Conservation (phyloP, 2,329 filamentous ascomycete genomes). For the Xylariaceae sp. region DNA sequence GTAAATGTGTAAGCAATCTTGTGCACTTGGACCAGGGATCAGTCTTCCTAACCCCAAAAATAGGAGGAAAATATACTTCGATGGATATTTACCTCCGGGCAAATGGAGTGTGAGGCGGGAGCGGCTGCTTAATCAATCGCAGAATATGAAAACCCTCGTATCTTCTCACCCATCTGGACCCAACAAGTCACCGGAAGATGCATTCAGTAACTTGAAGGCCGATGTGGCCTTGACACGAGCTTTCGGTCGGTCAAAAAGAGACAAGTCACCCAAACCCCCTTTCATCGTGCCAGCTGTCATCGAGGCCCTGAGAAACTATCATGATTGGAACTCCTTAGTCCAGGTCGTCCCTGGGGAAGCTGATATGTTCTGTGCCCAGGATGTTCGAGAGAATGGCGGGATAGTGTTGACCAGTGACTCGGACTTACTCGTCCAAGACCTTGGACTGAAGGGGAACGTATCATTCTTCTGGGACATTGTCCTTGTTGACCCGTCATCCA, state of each 20-base stretch:
- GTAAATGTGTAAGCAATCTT: conserved; percentile 61
- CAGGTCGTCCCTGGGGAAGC: conserved; percentile 81
- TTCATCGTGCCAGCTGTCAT: conserved; percentile 80
- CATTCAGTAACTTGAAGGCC: conserved; percentile 16
- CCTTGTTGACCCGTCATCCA: conserved; percentile 24
- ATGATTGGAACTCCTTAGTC: conserved; percentile 46
- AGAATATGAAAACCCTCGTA: conserved; percentile 56
- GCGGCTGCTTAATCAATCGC: conserved; percentile 61
- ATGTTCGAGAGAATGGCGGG: conserved; percentile 57
- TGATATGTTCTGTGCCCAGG: conserved; percentile 75
- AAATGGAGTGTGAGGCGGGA: conserved; percentile 67
- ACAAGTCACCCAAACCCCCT: conserved; percentile 48
- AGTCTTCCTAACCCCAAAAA: conserved; percentile 8
- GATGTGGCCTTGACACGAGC: conserved; percentile 14
- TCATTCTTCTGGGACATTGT: conserved; percentile 69
- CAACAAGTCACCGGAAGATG: conserved; percentile 13
- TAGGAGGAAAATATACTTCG: conserved; percentile 78
- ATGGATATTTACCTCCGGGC: conserved; percentile 72
- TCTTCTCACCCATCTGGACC: conserved; percentile 38
- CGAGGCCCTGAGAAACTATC: conserved; percentile 62
- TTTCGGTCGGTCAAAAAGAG: background rate
- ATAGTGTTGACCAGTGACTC: conserved; percentile 81
- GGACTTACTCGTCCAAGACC: conserved; percentile 76
- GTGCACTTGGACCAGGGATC: conserved; percentile 6
- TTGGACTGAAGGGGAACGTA: conserved; percentile 64